Conservation (phyloP, 2,329 filamentous ascomycete genomes). For the Trichophyton simii region DNA sequence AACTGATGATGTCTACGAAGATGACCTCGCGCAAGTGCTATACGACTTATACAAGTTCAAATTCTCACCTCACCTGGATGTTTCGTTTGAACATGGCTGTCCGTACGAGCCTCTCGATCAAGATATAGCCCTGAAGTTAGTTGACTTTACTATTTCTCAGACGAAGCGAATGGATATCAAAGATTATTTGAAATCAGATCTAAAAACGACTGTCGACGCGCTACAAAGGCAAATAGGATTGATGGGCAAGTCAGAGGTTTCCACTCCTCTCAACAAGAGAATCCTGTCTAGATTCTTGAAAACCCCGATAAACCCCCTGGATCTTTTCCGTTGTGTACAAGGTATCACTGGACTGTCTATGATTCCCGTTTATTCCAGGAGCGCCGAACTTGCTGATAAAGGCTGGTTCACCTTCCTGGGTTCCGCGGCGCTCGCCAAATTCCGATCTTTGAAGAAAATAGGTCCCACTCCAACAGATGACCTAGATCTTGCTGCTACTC, state of each 20-base stretch:
- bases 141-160: conserved; percentile 71
- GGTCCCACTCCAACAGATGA: conserved; percentile 72
- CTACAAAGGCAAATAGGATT: conserved; percentile 75
- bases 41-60: conserved; percentile 74
- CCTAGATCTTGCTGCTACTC: conserved; percentile 66
- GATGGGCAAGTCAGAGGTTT: conserved; percentile 60
- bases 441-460: conserved; percentile 64
- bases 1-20: conserved; percentile 68
- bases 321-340: conserved; percentile 66
- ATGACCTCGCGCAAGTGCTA: conserved; percentile 72
- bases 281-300: conserved; percentile 72
- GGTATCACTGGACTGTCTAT: conserved; percentile 65
- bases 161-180: conserved; percentile 77
- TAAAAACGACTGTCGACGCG: conserved; percentile 82
- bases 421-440: conserved; percentile 77
- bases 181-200: conserved; percentile 78
- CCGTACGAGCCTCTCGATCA: conserved; percentile 65
- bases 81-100: conserved; percentile 68
- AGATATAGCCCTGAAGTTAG: conserved; percentile 63
- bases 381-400: conserved; percentile 56
- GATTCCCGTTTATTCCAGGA: conserved; percentile 56
- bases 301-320: conserved; percentile 67
- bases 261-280: conserved; percentile 76
- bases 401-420: conserved; percentile 91
- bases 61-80: conserved; percentile 54